Evolutionary conservation across 2,329 filamentous ascomycete genomes (phyloP), one percentile per base, ranked within the genome.

Genomic region (Pseudocercospora crystallina): DNA sequence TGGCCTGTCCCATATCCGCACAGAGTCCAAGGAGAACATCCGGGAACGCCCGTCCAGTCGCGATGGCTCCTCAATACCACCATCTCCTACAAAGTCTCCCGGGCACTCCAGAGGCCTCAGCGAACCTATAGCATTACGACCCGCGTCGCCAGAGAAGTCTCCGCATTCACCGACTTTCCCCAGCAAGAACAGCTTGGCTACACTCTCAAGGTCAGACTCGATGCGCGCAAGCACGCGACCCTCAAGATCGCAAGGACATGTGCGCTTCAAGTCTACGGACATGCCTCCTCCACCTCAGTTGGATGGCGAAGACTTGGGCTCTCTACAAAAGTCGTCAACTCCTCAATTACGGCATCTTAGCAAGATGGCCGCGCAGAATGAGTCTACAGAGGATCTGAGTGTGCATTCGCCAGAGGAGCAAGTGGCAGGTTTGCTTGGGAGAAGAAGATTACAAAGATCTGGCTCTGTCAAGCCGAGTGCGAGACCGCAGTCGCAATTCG

Each of bases 331-430:
- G 61, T 97, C 94, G 0, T 88, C 92, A 0, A 97, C 94, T 1
- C 86, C 87, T 51, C 89, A 99, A 69, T 80, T 99, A 15, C 85
- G 91, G 91, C 90, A 0, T 76, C 97, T 33, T 96, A 92, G 5
- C 87, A 85, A 62, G 81, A 95, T 58, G 89, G 64, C 65, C 8
- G 58, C 90, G 1, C 82, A 92, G 62, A 83, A 84, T 39, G 85
- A 82, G 2, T 83, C 85, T 8, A 81, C 83, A 1, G 88, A 92
- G 31, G 90, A 95, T 36, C 91, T 97, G 61, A 80, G 84, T 38
- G 86, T 96, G 49, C 86, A 83, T 42, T 84, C 84, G 0, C 80
- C 87, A 1, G 84, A 86, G 12, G 87, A 95, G 65, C 90, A 96
- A 67, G 94, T 99, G 1, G 84, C 86, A 14, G 94, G 94, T 33